phyloP scores from a whole-genome alignment of 2,329 filamentous ascomycete species.

The Xylaria polymorpha region DNA sequence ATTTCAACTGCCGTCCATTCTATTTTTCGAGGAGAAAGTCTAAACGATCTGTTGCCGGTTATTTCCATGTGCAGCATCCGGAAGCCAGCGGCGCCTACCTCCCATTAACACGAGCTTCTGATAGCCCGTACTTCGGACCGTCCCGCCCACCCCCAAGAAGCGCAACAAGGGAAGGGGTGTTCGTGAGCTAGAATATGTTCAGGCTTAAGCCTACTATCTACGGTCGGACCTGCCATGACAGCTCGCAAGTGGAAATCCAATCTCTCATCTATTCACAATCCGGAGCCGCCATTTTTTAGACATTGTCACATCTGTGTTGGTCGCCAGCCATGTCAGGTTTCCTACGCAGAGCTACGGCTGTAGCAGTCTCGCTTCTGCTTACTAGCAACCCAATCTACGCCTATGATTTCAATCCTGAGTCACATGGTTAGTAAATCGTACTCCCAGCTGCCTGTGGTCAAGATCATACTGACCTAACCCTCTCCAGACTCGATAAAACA shows the following conservation, averaged over 20 bases:
- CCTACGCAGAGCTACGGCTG: conserved; percentile 39
- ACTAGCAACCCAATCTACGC: conserved; percentile 24
- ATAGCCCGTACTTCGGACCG: conserved; percentile 16
- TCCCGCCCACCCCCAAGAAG: conserved; percentile 5
- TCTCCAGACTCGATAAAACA: conserved; percentile 62
- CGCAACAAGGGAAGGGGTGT: not conserved
- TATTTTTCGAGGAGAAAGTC: not conserved
- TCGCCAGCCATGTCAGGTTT: conserved; percentile 40
- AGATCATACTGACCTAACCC: conserved; percentile 19
- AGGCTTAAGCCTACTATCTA: not conserved
- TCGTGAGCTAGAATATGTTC: not conserved
- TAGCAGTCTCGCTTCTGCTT: conserved; percentile 35
- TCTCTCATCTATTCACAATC: not conserved
- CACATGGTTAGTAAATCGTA: conserved; percentile 41
- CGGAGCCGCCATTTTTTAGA: not conserved
- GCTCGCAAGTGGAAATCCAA: not conserved
- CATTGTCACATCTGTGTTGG: conserved; percentile 1
- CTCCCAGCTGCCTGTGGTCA: not conserved
- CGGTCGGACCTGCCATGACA: conserved; percentile 10
- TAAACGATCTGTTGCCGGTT: conserved; percentile 7
- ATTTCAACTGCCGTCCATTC: not conserved
- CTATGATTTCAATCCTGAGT: conserved; percentile 47
- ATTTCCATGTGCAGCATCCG: not conserved
- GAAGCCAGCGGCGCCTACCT: conserved; percentile 16
- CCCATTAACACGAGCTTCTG: not conserved